Conservation (phyloP, 495 filamentous ascomycete genomes). For the Penicillium nucicola region DNA sequence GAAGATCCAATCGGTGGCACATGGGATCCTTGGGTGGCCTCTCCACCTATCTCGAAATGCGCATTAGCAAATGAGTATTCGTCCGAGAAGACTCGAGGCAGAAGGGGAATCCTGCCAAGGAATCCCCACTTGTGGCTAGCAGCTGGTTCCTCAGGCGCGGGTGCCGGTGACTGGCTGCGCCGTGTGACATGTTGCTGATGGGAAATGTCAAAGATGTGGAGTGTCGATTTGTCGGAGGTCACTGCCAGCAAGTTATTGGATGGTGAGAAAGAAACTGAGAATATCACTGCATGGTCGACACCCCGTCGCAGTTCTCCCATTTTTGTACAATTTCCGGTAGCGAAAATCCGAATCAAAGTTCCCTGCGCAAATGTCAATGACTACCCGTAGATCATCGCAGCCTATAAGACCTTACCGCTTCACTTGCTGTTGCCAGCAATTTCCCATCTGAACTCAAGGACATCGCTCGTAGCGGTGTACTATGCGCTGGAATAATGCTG, state of each 20-base stretch:
- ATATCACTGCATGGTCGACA: conserved; percentile 82
- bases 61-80: conserved; percentile 73
- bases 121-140: conserved; percentile 74
- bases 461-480: conserved; percentile 73
- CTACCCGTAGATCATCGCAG: neutral
- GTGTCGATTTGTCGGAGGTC: conserved; percentile 93
- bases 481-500: conserved; percentile 92
- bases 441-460: conserved; percentile 77
- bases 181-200: conserved; percentile 30
- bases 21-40: conserved; percentile 46
- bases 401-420: conserved; percentile 54
- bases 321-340: conserved; percentile 71
- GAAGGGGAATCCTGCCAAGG: conserved; percentile 70
- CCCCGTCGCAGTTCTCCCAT: conserved; percentile 83
- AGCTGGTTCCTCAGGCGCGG: conserved; percentile 41
- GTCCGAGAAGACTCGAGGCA: conserved; percentile 79
- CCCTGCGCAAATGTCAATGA: conserved; percentile 49
- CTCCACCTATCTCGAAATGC: conserved; percentile 77
- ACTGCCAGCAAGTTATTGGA: conserved; percentile 75
- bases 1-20: conserved; percentile 44
- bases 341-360: conserved; percentile 82
- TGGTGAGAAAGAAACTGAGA: conserved; percentile 82
- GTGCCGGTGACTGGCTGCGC: conserved; percentile 33
- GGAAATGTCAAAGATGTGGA: conserved; percentile 86
- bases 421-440: conserved; percentile 85